Base-by-base conservation (phyloP, 1,284 basidiomycete genomes). In the Cerioporus squamosus region DNA sequence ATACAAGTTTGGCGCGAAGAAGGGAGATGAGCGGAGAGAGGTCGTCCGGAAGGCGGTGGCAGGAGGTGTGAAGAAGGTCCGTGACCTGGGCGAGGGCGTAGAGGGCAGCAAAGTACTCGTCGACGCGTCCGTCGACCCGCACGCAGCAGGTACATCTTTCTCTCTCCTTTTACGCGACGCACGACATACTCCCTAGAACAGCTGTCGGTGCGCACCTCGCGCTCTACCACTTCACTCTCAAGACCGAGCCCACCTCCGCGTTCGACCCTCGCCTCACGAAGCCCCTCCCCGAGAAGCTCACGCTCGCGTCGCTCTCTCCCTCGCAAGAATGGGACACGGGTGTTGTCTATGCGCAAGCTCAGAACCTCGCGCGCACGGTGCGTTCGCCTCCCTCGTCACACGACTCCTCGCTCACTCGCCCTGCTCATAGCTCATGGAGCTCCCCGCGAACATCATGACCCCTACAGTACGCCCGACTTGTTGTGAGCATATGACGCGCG, bases 381-480 rank as follows among this genome's bases (percentile, higher is more conserved):
- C 38, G 55, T 58, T 3, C 8, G 8, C 33, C 12, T 3, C 3
- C 33, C 10, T 36, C 33, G 33, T 36, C 33, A 36, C 33, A 36
- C 10, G 33, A 36, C 8, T 36, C 6, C 6, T 12, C 33, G 33
- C 33, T 36, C 8, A 36, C 6, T 12, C 10, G 14, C 33, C 3
- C 33, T 36, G 9, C 3, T 10, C 10, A 23, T 69, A 91, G 85
- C 80, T 95, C 51, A 88, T 85, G 83, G 94, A 96, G 73, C 78
- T 91, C 4, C 93, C 94, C 38, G 92, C 87, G 8, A 95, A 96
- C 71, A 84, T 92, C 70, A 76, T 91, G 75, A 94, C 91, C 1
- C 93, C 91, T 8, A 91, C 89, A 26, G 87, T 86, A 45, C 20
- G 46, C 44, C 5, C 10, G 4, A 14, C 10, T 17, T 36, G 14